Evolutionary conservation across 2,329 filamentous ascomycete species (phyloP).

Genomic region (Ilyonectria destructans): DNA sequence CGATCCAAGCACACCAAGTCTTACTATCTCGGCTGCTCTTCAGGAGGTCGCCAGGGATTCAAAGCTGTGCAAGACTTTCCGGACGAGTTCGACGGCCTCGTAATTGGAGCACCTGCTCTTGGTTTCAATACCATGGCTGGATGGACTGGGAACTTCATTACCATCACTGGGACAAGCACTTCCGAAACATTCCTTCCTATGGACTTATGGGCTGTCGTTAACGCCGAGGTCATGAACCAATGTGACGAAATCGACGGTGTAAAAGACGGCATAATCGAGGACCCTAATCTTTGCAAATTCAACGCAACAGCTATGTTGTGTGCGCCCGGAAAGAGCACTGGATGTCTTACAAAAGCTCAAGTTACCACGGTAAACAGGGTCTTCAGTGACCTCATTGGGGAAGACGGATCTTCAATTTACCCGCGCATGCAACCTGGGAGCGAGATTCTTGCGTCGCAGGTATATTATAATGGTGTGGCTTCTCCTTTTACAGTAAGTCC

Average conservation of each 20-base stretch:
- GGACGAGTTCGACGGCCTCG: constrained; percentile 69
- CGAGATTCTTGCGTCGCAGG: no score
- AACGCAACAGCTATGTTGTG: constrained; percentile 61
- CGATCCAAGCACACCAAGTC: constrained; percentile 52
- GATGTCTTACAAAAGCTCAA: no score
- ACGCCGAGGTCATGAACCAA: constrained; percentile 62
- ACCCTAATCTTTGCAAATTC: constrained; percentile 63
- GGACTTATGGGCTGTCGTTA: constrained; percentile 60
- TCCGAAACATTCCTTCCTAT: constrained; percentile 41
- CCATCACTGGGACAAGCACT: constrained; percentile 25
- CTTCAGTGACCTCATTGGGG: no score
- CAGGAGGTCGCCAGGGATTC: constrained; percentile 73
- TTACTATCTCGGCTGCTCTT: constrained; percentile 74
- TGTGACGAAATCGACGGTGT: constrained; percentile 68
- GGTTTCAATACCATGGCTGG: constrained; percentile 59
- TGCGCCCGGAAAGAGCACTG: no score
- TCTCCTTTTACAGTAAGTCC: no score
- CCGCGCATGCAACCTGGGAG: no score
- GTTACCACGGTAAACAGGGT: no score
- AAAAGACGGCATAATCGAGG: constrained; percentile 65
- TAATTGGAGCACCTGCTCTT: constrained; percentile 64
- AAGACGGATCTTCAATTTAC: no score
- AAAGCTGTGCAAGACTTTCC: constrained; percentile 69
- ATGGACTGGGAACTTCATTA: constrained; percentile 21
- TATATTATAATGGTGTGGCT: no score